Percentiles rank a stretch among this genome's conserved stretches.
Conservation (phyloP, 345 rosid species). For the Eucalyptus melliodora region DNA sequence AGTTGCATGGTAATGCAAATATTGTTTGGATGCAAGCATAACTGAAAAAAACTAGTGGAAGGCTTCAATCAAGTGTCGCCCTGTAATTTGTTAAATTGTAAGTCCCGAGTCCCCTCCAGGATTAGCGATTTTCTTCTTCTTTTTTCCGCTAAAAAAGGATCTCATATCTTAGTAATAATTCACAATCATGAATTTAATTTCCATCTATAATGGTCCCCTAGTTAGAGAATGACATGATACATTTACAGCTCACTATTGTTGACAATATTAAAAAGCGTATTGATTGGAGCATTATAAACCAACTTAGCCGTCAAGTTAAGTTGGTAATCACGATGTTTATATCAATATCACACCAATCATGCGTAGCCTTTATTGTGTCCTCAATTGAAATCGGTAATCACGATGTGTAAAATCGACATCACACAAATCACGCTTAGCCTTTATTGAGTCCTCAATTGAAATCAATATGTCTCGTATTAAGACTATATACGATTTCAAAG, state of each 20-base stretch:
- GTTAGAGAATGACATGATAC: not conserved
- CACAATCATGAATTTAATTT: not conserved
- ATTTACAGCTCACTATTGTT: not conserved
- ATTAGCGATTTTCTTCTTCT: not conserved
- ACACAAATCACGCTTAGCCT: too few species aligned
- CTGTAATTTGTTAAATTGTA: not conserved
- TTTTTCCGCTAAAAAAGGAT: not conserved
- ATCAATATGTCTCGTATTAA: not conserved
- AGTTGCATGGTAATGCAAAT: not conserved
- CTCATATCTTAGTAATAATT: not conserved
- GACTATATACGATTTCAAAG: not conserved
- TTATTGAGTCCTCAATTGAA: too few species aligned
- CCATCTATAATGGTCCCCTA: not conserved
- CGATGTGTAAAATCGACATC: not conserved
- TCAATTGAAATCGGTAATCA: not conserved
- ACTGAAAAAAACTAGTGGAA: not conserved
- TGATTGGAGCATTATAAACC: not conserved
- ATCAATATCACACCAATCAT: not conserved
- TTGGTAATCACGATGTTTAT: not conserved
- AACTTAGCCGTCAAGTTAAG: rapidly evolving
- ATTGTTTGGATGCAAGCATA: not conserved
- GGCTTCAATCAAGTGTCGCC: not conserved
- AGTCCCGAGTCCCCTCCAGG: not conserved
- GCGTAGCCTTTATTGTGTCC: not conserved
- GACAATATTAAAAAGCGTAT: not conserved